Evolutionary conservation across 805 yeast species (phyloP).

Genomic region (Torulaspora gathmanii): DNA sequence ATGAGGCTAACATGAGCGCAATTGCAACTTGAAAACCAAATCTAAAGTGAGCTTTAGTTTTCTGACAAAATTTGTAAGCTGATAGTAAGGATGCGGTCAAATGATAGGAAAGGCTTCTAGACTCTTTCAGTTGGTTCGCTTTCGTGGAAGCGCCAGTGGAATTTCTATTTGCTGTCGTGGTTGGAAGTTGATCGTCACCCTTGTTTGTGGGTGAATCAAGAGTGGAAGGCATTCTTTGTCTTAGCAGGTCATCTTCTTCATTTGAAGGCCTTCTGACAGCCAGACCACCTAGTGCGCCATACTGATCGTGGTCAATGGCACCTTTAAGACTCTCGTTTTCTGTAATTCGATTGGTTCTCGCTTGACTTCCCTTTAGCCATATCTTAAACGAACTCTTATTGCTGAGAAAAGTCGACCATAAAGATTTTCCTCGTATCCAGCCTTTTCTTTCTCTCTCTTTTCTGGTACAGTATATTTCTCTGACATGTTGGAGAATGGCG

Average conservation of each 20-base stretch:
- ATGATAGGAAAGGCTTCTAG: slow-evolving; percentile 1
- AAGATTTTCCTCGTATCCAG: slow-evolving; percentile 34
- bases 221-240: slow-evolving; percentile 18
- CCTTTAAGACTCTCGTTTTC: slow-evolving; percentile 39
- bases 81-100: slow-evolving; percentile 8
- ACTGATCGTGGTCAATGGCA: slow-evolving; percentile 13
- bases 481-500: slow-evolving; percentile 32
- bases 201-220: slow-evolving; percentile 1
- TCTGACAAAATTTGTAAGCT: slow-evolving; percentile 20
- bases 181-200: slow-evolving; percentile 8
- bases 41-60: slow-evolving; percentile 37
- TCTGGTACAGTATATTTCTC: slow-evolving; percentile 33
- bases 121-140: background rate
- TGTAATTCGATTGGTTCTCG: slow-evolving; percentile 18
- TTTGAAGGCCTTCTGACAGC: slow-evolving; percentile 26
- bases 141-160: background rate
- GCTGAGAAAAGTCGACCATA: slow-evolving; percentile 44
- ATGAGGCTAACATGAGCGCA: slow-evolving; percentile 45
- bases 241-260: slow-evolving; percentile 29
- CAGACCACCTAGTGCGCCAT: slow-evolving; percentile 5
- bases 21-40: slow-evolving; percentile 45
- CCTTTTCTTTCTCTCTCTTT: slow-evolving; percentile 35
- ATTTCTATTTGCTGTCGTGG: slow-evolving; percentile 1
- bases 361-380: slow-evolving; percentile 35
- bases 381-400: slow-evolving; percentile 34